Evolutionary conservation across 2,329 filamentous ascomycete species (phyloP).

Genomic region (Parasarocladium wereldwijsianum): DNA sequence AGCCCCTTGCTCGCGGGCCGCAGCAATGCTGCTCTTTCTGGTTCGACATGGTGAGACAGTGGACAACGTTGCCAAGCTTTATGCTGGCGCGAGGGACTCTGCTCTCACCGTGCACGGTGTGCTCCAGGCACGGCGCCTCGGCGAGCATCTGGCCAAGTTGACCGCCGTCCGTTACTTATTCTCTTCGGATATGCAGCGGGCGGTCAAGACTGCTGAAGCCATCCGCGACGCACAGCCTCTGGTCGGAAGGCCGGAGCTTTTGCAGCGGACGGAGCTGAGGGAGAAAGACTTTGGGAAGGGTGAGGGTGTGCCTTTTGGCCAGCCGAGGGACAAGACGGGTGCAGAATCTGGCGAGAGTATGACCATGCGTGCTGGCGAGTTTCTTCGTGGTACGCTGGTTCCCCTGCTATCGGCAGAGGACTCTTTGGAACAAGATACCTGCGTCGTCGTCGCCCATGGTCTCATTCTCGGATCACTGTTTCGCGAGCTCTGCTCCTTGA

Average conservation of each 20-base stretch:
- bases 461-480: constrained; percentile 62
- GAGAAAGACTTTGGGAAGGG: constrained; percentile 63
- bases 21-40: constrained; percentile 43
- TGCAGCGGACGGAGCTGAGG: constrained; percentile 32
- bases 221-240: constrained; percentile 43
- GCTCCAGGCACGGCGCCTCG: constrained; percentile 62
- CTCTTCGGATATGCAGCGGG: constrained; percentile 64
- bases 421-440: constrained; percentile 8
- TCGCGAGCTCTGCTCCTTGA: constrained; percentile 36
- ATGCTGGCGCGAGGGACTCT: constrained; percentile 70
- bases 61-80: constrained; percentile 69
- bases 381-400: constrained; percentile 49
- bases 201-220: constrained; percentile 54
- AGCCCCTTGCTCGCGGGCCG: too few species aligned
- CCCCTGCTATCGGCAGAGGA: constrained; percentile 18
- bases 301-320: constrained; percentile 48
- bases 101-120: constrained; percentile 68
- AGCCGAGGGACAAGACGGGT: constrained; percentile 24
- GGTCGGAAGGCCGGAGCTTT: constrained; percentile 8
- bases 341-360: constrained; percentile 58
- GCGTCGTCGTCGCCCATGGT: constrained; percentile 70
- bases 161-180: constrained; percentile 47
- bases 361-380: constrained; percentile 45
- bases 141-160: constrained; percentile 36
- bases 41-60: constrained; percentile 83